Percentiles rank a stretch among this genome's conserved stretches.
phyloP scores from a whole-genome alignment of 2,329 filamentous ascomycete species.

The Diplocarpon mali region DNA sequence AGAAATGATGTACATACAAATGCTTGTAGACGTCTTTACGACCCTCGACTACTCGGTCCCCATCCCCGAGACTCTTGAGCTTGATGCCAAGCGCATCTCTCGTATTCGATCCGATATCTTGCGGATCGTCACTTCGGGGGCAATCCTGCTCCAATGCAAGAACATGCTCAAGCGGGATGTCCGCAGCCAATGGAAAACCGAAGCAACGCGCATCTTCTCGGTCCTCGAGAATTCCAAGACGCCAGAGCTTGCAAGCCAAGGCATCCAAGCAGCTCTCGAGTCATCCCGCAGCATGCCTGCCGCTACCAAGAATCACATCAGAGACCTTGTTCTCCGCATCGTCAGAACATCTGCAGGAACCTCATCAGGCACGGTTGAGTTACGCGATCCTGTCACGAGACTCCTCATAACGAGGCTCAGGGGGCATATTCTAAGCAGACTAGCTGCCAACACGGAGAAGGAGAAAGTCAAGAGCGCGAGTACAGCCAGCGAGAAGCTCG shows the following conservation, averaged over 20 bases:
- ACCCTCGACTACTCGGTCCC: conserved; percentile 45
- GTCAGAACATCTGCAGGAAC: conserved; percentile 26
- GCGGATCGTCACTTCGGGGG: conserved; percentile 60
- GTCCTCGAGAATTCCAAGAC: conserved; percentile 49
- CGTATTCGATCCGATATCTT: conserved; percentile 45
- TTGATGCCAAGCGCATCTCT: conserved; percentile 55
- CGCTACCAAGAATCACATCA: conserved; percentile 48
- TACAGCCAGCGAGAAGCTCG: conserved; percentile 57
- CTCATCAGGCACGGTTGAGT: conserved; percentile 22
- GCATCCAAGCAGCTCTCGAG: conserved; percentile 51
- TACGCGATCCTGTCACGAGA: conserved; percentile 47
- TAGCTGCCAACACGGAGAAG: conserved; percentile 54
- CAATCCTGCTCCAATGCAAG: conserved; percentile 69
- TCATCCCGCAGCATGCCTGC: conserved; percentile 52
- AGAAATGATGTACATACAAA: conserved; percentile 64
- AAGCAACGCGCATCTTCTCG: conserved; percentile 59
- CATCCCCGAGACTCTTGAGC: conserved; percentile 61
- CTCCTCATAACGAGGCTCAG: conserved; percentile 58
- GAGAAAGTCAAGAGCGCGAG: conserved; percentile 62
- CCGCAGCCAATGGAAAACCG: conserved; percentile 63
- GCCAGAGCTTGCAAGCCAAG: conserved; percentile 41
- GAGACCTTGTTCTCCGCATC: conserved; percentile 46
- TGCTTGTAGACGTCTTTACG: conserved; percentile 66
- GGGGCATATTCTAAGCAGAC: conserved; percentile 51
- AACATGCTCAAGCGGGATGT: conserved; percentile 75